These are phyloP conservation scores for Stagonosporopsis vannaccii DNA, from an alignment of 2,329 filamentous ascomycete genomes.

Conservation along the genomic window DNA sequence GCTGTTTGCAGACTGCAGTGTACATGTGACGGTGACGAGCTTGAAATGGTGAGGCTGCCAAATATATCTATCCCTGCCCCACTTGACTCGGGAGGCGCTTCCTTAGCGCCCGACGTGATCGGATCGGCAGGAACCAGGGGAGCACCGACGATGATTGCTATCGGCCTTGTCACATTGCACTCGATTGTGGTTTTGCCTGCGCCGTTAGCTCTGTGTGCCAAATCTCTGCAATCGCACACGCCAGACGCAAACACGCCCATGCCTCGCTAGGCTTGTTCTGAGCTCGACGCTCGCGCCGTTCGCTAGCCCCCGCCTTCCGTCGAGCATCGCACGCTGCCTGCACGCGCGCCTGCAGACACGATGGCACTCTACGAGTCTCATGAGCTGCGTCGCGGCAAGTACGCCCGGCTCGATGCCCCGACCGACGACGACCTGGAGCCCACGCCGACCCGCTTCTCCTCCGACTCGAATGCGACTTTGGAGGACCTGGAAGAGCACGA, in stretches of 20 bases:
- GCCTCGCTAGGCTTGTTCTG: constrained; percentile 14
- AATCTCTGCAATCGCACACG: constrained; percentile 5
- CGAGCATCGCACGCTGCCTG: neutral
- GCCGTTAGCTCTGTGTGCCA: neutral
- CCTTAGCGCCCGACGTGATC: constrained; percentile 8
- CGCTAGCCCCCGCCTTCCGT: neutral
- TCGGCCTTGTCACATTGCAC: neutral
- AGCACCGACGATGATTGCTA: constrained; percentile 4
- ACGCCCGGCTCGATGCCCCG: constrained; percentile 47
- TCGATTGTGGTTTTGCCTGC: neutral
- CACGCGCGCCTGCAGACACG: neutral
- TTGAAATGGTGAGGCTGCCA: neutral
- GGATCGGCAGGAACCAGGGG: constrained; percentile 19
- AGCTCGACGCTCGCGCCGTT: constrained; percentile 19
- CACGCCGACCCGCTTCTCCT: constrained; percentile 47
- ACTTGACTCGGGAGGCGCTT: constrained; percentile 10
- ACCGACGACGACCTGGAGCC: constrained; percentile 39
- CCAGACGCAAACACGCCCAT: constrained; percentile 16
- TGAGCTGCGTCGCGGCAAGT: constrained; percentile 49
- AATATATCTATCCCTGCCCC: constrained; percentile 7
- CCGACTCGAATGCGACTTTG: constrained; percentile 46
- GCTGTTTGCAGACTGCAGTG: neutral
- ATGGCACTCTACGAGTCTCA: constrained; percentile 43
- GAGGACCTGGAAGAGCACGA: constrained; percentile 57
- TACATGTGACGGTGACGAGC: neutral